These are phyloP conservation scores for Cyberlindnera americana DNA, from an alignment of 805 yeast genomes.

Conservation along the genomic window DNA sequence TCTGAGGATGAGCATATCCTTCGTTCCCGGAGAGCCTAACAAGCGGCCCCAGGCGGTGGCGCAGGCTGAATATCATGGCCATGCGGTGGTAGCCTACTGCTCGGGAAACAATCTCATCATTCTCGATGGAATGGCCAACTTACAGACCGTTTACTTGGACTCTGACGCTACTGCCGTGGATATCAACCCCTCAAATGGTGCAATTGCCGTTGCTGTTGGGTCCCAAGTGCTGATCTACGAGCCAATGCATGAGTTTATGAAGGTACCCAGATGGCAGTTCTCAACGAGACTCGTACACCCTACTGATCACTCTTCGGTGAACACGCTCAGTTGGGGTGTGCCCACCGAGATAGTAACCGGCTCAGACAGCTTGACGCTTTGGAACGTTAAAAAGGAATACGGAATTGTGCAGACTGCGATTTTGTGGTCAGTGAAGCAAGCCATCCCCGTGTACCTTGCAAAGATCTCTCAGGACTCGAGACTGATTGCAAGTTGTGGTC, in stretches of 20 bases:
- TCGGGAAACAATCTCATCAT: slow-evolving; percentile 86
- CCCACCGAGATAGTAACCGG: slow-evolving; percentile 59
- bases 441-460: slow-evolving; percentile 56
- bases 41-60: slow-evolving; percentile 49
- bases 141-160: slow-evolving; percentile 76
- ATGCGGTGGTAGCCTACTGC: slow-evolving; percentile 62
- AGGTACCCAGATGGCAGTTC: slow-evolving; percentile 42
- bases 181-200: slow-evolving; percentile 58
- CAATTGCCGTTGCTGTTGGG: slow-evolving; percentile 51
- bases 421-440: slow-evolving; percentile 44
- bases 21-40: slow-evolving; percentile 86
- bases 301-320: slow-evolving; percentile 33
- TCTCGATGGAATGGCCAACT: slow-evolving; percentile 43
- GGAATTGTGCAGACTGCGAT: slow-evolving; percentile 35
- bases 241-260: slow-evolving; percentile 50
- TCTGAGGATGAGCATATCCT: slow-evolving; percentile 68
- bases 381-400: slow-evolving; percentile 44
- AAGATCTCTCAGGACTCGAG: slow-evolving; percentile 65
- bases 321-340: slow-evolving; percentile 52
- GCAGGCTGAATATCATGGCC: slow-evolving; percentile 62
- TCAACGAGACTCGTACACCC: slow-evolving; percentile 30
- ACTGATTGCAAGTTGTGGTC: slow-evolving; percentile 60
- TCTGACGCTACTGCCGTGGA: slow-evolving; percentile 64
- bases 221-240: slow-evolving; percentile 45
- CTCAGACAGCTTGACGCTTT: slow-evolving; percentile 50